These are phyloP conservation scores for Candida suzukii DNA, from an alignment of 805 yeast genomes.

Conservation along the genomic window DNA sequence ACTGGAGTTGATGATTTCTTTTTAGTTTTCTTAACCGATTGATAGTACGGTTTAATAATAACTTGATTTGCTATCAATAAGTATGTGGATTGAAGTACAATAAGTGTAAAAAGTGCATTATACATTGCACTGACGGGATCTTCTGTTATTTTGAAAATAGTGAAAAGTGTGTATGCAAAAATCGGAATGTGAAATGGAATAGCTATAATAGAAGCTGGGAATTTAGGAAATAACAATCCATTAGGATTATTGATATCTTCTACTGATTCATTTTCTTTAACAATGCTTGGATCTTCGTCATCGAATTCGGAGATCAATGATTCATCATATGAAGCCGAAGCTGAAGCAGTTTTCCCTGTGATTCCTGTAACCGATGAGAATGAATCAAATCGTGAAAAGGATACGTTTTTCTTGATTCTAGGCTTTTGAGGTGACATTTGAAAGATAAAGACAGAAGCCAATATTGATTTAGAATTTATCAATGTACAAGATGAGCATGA, in stretches of 20 bases:
- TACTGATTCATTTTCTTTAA: conserved; percentile 11
- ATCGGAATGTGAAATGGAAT: conserved; percentile 26
- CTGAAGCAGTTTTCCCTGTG: not conserved
- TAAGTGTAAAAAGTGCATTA: conserved; percentile 20
- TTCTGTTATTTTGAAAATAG: conserved; percentile 24
- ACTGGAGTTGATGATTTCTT: conserved; percentile 4
- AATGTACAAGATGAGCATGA: too few species aligned
- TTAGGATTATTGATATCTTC: conserved; percentile 25
- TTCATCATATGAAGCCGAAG: not conserved
- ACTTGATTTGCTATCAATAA: conserved; percentile 1
- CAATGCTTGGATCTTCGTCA: not conserved
- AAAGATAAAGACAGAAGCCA: not conserved
- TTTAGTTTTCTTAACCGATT: conserved; percentile 19
- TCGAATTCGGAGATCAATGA: not conserved
- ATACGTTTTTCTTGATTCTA: conserved; percentile 20
- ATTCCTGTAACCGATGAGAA: not conserved
- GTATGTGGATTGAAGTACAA: conserved; percentile 27
- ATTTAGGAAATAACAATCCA: conserved; percentile 13
- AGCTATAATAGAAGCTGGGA: conserved; percentile 9
- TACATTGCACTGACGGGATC: conserved; percentile 21
- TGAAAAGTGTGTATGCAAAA: conserved; percentile 19
- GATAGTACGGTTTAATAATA: conserved; percentile 25
- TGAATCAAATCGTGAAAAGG: conserved; percentile 13
- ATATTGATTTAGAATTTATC: too few species aligned
- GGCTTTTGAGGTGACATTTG: not conserved